Base-by-base conservation (phyloP, 2,329 filamentous ascomycete genomes). In the Nannizziopsis arthrosporioides region DNA sequence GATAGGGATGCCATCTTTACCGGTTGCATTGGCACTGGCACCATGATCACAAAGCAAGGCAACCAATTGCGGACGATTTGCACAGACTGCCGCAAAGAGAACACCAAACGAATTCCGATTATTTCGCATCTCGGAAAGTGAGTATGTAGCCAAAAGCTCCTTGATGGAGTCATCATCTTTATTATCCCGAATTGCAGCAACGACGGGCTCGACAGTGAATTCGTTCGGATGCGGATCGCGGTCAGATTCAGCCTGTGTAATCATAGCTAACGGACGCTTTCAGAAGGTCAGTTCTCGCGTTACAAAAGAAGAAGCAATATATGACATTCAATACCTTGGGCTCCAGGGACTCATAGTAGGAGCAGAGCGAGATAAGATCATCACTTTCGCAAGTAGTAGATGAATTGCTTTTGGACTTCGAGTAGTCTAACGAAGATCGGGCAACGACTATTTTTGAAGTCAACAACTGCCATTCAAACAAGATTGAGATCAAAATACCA, bases 1-100 rank as follows among this genome's bases (percentile, higher is more conserved):
- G 31, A 52, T 14, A 4, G 53, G 49, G 4, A 52, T 45, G n/a
- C 37, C 39, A 22, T 42, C 40, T 15, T 42, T 40, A 46, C 31
- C 32, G 7, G 45, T 43, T 17, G 49, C 51, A 42, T 53, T 45
- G 5, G 53, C 51, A 41, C 50, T 50, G 9, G 53, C 51, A 27
- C 53, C 53, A 37, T 55, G 38, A 8, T 47, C 42, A 36, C 51
- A 32, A 14, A 55, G 44, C 2, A 54, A 22, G 10, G 44, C 44
- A 30, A 53, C 43, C 32, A 55, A 19, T 11, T 53, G 49, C 0
- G 42, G n/a, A 11, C 45, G 30, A 34, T 48, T 44, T 10, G 34
- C 38, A 9, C 48, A 38, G 19, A 53, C 44, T 19, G 48, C 51
- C 14, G 47, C 42, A 15, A 52, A 47, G 15, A 53, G 42, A 15